These are phyloP conservation scores for Suhomyces chickasaworum DNA, from an alignment of 1,139 yeast genomes.

Conservation along the genomic window DNA sequence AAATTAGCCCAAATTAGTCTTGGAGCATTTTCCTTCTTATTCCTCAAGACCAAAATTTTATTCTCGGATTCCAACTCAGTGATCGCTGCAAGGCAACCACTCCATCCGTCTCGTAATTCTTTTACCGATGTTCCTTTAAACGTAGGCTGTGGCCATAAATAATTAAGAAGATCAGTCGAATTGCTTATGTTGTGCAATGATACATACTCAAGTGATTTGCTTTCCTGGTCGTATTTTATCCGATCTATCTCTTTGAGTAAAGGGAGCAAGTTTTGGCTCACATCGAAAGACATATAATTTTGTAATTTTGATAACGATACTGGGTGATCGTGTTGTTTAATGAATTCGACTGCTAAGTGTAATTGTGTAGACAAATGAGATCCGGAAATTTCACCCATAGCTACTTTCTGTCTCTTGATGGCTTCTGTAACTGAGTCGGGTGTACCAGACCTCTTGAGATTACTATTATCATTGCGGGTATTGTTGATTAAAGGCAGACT, in stretches of 20 bases:
- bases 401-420: slow-evolving; percentile 39
- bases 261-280: slow-evolving; percentile 58
- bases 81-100: slow-evolving; percentile 80
- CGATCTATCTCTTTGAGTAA: slow-evolving; percentile 75
- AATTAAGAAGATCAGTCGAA: slow-evolving; percentile 73
- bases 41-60: slow-evolving; percentile 78
- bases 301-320: slow-evolving; percentile 63
- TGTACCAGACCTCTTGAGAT: slow-evolving; percentile 19
- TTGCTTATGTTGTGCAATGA: slow-evolving; percentile 86
- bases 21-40: slow-evolving; percentile 91
- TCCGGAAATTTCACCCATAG: slow-evolving; percentile 38
- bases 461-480: slow-evolving; percentile 11
- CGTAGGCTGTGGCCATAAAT: slow-evolving; percentile 78
- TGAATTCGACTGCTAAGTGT: slow-evolving; percentile 85
- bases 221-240: slow-evolving; percentile 61
- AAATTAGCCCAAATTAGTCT: slow-evolving; percentile 88
- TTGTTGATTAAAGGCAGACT: slow-evolving; percentile 14
- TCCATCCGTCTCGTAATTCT: slow-evolving; percentile 95
- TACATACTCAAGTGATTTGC: slow-evolving; percentile 76
- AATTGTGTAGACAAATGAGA: slow-evolving; percentile 80
- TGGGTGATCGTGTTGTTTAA: slow-evolving; percentile 68
- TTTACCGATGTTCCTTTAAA: slow-evolving; percentile 87
- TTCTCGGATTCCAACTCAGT: slow-evolving; percentile 74
- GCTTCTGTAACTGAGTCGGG: slow-evolving; percentile 38
- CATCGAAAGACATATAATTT: slow-evolving; percentile 54